Evolutionary conservation across 2,329 filamentous ascomycete genomes (phyloP).

Genomic region (Amauroascus niger): DNA sequence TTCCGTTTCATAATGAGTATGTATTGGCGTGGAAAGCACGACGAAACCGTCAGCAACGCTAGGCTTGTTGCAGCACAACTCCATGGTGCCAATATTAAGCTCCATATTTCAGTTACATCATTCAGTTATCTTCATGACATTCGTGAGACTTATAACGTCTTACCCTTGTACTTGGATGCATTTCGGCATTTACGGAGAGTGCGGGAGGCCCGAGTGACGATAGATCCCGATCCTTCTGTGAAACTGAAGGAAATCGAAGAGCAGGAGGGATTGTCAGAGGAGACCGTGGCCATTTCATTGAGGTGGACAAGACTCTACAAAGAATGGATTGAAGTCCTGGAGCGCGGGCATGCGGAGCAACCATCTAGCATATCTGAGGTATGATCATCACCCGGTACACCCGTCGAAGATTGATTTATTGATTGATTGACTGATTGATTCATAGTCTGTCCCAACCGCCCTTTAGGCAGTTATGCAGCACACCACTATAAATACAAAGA

Average conservation of each 20-base stretch:
- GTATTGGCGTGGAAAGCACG: neutral
- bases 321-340: conserved; percentile 9
- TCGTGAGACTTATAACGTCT: neutral
- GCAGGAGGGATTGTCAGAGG: neutral
- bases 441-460: too few species aligned
- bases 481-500: too few species aligned
- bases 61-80: conserved; percentile 8
- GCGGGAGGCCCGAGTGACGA: conserved; percentile 1
- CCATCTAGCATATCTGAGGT: too few species aligned
- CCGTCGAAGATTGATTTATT: too few species aligned
- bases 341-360: too few species aligned
- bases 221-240: neutral
- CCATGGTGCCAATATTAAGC: conserved; percentile 2
- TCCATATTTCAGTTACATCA: conserved; percentile 3
- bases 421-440: too few species aligned
- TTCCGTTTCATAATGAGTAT: neutral
- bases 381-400: too few species aligned
- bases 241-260: conserved; percentile 1
- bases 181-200: conserved; percentile 12
- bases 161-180: conserved; percentile 9
- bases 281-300: neutral
- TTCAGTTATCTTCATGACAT: neutral
- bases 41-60: neutral
- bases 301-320: conserved; percentile 9
- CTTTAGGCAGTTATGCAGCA: too few species aligned